Conservation (phyloP, 441 rosid genomes). For the Syzygium syzygioides region DNA sequence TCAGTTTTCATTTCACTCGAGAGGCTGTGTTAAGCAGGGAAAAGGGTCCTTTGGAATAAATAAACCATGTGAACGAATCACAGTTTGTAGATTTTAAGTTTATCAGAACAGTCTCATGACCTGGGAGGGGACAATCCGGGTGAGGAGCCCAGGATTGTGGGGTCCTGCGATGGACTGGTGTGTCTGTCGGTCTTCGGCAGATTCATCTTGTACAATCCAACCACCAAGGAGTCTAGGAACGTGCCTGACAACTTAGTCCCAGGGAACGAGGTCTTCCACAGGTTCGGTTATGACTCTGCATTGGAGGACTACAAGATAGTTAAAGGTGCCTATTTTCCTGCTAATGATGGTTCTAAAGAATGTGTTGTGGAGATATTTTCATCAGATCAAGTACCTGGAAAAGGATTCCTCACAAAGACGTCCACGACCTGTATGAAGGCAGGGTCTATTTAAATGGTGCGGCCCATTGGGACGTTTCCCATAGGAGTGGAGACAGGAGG, state of each 20-base stretch:
- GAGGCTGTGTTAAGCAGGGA: background rate
- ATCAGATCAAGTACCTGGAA: background rate
- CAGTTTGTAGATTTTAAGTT: background rate
- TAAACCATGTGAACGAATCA: background rate
- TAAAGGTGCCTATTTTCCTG: background rate
- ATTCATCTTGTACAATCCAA: background rate
- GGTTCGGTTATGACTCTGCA: background rate
- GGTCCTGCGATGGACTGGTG: background rate
- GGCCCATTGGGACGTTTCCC: background rate
- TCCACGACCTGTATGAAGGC: background rate
- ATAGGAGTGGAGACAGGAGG: no score
- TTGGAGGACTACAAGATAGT: background rate
- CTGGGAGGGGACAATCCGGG: background rate
- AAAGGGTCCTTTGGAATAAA: background rate
- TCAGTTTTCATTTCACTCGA: background rate
- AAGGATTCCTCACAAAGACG: background rate
- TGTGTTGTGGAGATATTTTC: background rate
- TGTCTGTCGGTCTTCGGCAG: background rate
- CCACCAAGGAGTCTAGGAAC: background rate
- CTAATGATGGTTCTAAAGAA: background rate
- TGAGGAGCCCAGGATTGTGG: background rate
- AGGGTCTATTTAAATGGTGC: background rate
- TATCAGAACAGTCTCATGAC: background rate
- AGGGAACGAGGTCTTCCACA: background rate
- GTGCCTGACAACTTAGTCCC: background rate